phyloP scores from a whole-genome alignment of 1,284 basidiomycete species.

The Phlebopus sp. region DNA sequence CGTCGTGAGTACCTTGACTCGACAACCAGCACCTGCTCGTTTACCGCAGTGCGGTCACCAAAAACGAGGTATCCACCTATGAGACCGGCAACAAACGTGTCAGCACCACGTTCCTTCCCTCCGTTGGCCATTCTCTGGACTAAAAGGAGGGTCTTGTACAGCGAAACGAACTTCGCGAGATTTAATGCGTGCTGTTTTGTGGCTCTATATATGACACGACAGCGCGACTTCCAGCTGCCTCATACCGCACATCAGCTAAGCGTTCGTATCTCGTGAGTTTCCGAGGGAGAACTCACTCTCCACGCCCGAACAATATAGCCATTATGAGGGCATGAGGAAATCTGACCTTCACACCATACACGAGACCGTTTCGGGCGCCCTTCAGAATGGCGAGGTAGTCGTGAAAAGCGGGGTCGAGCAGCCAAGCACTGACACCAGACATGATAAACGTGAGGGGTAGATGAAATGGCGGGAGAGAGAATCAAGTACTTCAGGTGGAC shows the following conservation, averaged over 20 bases:
- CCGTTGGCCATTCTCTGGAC: slow-evolving; percentile 78
- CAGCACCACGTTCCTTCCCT: slow-evolving; percentile 76
- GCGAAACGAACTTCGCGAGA: slow-evolving; percentile 88
- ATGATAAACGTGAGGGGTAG: slow-evolving; percentile 14
- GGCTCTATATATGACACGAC: slow-evolving; percentile 75
- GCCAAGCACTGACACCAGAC: slow-evolving; percentile 38
- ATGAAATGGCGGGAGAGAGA: neutral
- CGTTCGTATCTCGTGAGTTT: neutral
- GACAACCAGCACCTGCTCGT: slow-evolving; percentile 76
- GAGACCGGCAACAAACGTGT: slow-evolving; percentile 92
- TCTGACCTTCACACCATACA: slow-evolving; percentile 89
- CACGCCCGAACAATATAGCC: slow-evolving; percentile 92
- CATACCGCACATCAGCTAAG: slow-evolving; percentile 11
- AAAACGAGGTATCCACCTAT: slow-evolving; percentile 93
- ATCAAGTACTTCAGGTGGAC: neutral
- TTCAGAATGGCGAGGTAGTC: slow-evolving; percentile 92
- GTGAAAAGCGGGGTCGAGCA: slow-evolving; percentile 74
- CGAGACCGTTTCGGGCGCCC: slow-evolving; percentile 92
- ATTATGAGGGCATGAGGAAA: slow-evolving; percentile 99
- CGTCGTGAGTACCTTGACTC: neutral
- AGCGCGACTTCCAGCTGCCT: slow-evolving; percentile 65
- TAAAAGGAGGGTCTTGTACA: slow-evolving; percentile 89
- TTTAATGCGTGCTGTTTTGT: slow-evolving; percentile 88
- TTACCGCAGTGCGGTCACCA: slow-evolving; percentile 93
- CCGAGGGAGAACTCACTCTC: slow-evolving; percentile 59